Evolutionary conservation across 805 yeast genomes (phyloP).

Genomic region (Metschnikowia henanensis): DNA sequence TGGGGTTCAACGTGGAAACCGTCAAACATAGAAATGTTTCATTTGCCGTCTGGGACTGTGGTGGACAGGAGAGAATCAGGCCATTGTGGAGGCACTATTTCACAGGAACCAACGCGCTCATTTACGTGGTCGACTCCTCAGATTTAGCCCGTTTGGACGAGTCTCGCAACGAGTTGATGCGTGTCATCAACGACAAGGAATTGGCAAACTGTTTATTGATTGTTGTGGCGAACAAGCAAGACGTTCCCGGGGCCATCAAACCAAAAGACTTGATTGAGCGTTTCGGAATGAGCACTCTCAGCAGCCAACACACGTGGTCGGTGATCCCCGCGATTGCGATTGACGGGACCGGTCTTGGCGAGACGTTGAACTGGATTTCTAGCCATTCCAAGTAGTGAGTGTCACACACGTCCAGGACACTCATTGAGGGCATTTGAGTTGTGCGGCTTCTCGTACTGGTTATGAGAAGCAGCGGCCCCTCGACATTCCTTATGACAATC

Average conservation of each 20-base stretch:
- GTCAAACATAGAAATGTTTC: conserved; percentile 97
- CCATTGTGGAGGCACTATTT: conserved; percentile 99
- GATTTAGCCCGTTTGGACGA: conserved; percentile 97
- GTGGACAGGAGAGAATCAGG: conserved; percentile 99
- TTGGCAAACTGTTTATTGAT: conserved; percentile 93
- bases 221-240: conserved; percentile 98
- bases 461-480: not conserved
- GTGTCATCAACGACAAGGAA: conserved; percentile 98
- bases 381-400: conserved; percentile 98
- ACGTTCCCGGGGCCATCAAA: conserved; percentile 98
- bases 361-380: conserved; percentile 94
- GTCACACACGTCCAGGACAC: too few relatives aligned
- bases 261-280: too few relatives aligned
- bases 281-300: too few relatives aligned
- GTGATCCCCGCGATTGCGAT: too few relatives aligned
- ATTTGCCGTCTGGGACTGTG: conserved; percentile 98
- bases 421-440: too few relatives aligned
- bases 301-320: too few relatives aligned
- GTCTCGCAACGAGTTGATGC: conserved; percentile 97
- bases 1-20: conserved; percentile 96
- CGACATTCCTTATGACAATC: not conserved
- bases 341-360: conserved; percentile 98
- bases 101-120: conserved; percentile 98
- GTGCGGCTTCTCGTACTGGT: not conserved
- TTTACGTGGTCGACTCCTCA: conserved; percentile 96